Base-by-base conservation (phyloP, 2,329 filamentous ascomycete genomes). In the Seiridium unicorne region DNA sequence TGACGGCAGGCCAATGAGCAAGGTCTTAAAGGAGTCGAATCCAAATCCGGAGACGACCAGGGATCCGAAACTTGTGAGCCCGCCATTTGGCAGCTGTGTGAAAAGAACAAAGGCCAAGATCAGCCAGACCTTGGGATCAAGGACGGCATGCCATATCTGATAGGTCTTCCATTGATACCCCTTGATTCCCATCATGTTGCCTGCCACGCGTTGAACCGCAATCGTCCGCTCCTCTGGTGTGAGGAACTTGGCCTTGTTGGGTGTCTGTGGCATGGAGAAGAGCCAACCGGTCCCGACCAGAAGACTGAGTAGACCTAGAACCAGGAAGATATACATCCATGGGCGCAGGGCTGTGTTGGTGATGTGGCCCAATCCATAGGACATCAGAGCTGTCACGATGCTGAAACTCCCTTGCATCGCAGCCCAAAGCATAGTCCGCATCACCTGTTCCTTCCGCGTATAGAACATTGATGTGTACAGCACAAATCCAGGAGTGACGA, bases 71-170 rank as follows among this genome's bases (percentile, higher is more conserved):
- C 57, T 65, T 5, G 53, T 69, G 3, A 67, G 48, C 0, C 83
- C 84, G 0, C 82, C 79, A 60, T 86, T 87, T 0, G 84, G 84
- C 4, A 87, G 77, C 64, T 86, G 82, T 0, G 83, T 81, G 0
- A 79, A 82, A 1, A 79, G 70, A 0, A 83, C 79, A 75, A 84
- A 79, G 57, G 83, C 62, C 63, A 85, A 84, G 1, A 86, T 66
- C 26, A 85, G 79, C 81, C 83, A 86, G 0, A 83, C 84, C 71
- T 86, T 85, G 0, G 82, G 11, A 36, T 86, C 84, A 5, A 66
- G 61, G 0, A 79, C 62, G 1, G 81, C 80, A 64, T 85, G 80
- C 66, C 74, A 74, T 11, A 79, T 75, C 67, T 81, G 80, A 51
- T 80, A 76, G 61, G 66, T 70, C 62, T 81, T 79, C 67, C 81